phyloP scores from a whole-genome alignment of 139 green algal species.

The Tetraselmis chui region DNA sequence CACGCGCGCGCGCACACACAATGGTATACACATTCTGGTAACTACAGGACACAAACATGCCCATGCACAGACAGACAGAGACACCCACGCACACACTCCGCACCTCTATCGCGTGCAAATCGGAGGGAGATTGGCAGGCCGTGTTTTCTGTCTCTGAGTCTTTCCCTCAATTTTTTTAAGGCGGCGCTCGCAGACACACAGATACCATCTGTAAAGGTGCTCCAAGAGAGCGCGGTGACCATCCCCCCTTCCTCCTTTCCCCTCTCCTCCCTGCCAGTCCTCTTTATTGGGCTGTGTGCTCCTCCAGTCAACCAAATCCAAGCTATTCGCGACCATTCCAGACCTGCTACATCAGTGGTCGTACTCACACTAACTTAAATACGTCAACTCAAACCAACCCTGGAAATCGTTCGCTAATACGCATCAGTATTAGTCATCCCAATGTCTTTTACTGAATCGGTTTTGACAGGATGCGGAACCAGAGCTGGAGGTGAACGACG shows the following conservation, averaged over 20 bases:
- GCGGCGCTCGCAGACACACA: slow-evolving; percentile 55
- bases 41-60: not conserved
- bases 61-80: not conserved
- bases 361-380: too few species aligned
- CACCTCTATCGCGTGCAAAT: too few species aligned
- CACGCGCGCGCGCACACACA: not conserved
- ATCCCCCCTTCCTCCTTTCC: not conserved
- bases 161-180: not conserved
- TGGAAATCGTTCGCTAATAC: too few species aligned
- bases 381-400: too few species aligned
- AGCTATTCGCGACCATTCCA: too few species aligned
- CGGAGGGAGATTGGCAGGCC: too few species aligned
- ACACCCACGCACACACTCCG: too few species aligned
- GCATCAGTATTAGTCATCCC: too few species aligned
- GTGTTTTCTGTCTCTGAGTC: not conserved
- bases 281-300: not conserved
- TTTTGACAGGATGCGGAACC: slow-evolving; percentile 33
- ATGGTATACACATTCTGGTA: not conserved
- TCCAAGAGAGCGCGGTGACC: not conserved
- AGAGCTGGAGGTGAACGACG: slow-evolving; percentile 67
- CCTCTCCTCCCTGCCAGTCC: not conserved
- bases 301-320: too few species aligned
- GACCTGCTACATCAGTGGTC: too few species aligned
- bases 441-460: too few species aligned
- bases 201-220: slow-evolving; percentile 42